Evolutionary conservation across 1,284 basidiomycete species (phyloP), one percentile per base, ranked within the genome.

Genomic region (Porodaedalea pini): DNA sequence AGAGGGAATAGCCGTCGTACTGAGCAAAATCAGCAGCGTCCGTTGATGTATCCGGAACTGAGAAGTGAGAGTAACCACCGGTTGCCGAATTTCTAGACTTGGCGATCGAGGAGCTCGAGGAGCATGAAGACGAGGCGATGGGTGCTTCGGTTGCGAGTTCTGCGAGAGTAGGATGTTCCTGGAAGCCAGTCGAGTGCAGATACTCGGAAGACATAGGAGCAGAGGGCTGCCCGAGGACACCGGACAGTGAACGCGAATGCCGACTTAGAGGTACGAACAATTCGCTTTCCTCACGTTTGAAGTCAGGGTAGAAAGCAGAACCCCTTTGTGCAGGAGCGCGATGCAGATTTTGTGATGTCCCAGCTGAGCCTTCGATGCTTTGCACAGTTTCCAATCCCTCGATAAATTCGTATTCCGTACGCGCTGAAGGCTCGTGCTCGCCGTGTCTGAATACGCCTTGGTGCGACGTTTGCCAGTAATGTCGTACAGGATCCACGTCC

Each of bases 201-300:
- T 44, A 23, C 11, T 54, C 27, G 2, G 25, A 10, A 32, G 37
- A 31, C 27, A 11, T n/a, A n/a, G n/a, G 21, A 31, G 40, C 10
- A 7, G 23, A 19, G 6, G 13, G 51, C 19, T 29, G 37, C 5
- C 23, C 37, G 37, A 27, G 37, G n/a, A 29, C 29, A 13, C 51
- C 51, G 19, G 51, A 41, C 10, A 31, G 7, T 5, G 40, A 15
- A 13, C 51, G 40, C 1, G 51, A 44, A 36, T 54, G 51, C 8
- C 41, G 15, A 25, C 51, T 54, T 31, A 54, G 40, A 21, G 51
- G 51, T 4, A 54, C 23, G 31, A 47, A 31, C 25, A 31, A 31
- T 8, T 31, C 29, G 15, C 25, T 31, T 7, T 47, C 45, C 17
- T 47, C 25, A 15, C 45, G 45, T 47, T 47, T 47, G 45, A 15